phyloP scores from a whole-genome alignment of 192 early-diverging fungal species.

The Chytriomyces hyalinus region DNA sequence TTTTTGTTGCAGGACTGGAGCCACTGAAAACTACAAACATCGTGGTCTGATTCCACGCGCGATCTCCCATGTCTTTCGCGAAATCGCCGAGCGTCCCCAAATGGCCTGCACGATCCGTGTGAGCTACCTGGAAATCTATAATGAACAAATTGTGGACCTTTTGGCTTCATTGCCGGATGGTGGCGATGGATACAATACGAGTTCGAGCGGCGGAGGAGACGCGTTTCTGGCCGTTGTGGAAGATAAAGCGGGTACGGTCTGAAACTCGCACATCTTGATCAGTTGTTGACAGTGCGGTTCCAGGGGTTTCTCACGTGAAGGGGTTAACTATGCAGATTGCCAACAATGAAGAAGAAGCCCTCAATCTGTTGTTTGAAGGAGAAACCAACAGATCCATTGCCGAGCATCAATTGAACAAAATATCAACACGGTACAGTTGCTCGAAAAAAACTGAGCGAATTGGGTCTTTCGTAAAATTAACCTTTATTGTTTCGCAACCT shows the following conservation, averaged over 20 bases:
- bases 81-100: constrained; percentile 59
- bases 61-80: constrained; percentile 61
- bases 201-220: constrained; percentile 2
- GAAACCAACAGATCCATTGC: constrained; percentile 65
- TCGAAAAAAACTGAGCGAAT: neutral
- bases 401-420: constrained; percentile 66
- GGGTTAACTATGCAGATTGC: constrained; percentile 58
- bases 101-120: constrained; percentile 59
- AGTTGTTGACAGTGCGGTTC: neutral
- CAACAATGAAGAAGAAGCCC: constrained; percentile 66
- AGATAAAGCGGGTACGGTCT: constrained; percentile 55
- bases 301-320: constrained; percentile 60
- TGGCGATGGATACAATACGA: constrained; percentile 7
- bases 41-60: constrained; percentile 64
- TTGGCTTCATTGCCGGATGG: constrained; percentile 44
- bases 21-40: constrained; percentile 71
- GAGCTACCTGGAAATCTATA: constrained; percentile 67
- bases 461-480: too few relatives aligned
- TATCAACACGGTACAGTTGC: constrained; percentile 54
- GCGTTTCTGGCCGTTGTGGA: constrained; percentile 54
- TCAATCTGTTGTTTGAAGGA: constrained; percentile 68
- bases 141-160: constrained; percentile 65
- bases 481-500: constrained; percentile 24
- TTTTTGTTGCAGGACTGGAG: constrained; percentile 56
- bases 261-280: neutral